Base-by-base conservation (phyloP, 768 basidiomycete genomes). In the Lactarius deliciosus region DNA sequence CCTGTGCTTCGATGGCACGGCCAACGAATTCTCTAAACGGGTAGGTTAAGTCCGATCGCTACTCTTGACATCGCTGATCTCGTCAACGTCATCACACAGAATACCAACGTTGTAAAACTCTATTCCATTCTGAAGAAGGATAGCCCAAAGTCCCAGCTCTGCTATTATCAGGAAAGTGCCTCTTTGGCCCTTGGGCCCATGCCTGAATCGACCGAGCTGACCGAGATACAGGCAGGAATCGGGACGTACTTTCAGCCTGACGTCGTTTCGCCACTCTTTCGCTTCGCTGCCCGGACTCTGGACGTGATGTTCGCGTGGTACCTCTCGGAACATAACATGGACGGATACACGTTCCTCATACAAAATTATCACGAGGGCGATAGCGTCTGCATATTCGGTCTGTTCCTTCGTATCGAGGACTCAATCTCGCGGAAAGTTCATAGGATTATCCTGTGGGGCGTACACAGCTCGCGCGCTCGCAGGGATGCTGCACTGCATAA, bases 271-370 rank as follows among this genome's bases (percentile, higher is more conserved):
- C 66, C 66, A 2, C 3, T 64, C 25, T 59, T 67, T 40, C 66
- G 62, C 28, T 16, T 11, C 30, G 36, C 4, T 25, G 66, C 66
- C 22, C 25, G 57, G 30, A 1, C 45, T 40, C 28, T 66, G n/a
- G 65, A 66, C 22, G 38, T 58, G 30, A 61, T 47, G 38, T 2
- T 63, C 16, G 65, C 65, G 10, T 66, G 56, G 61, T 66, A 62
- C 47, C 45, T 66, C 47, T 61, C 56, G 10, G 28, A 62, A 38
- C 65, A 66, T 32, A 58, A 68, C 40, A 84, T 86, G 77, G 86
- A 83, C 18, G 91, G 92, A 0, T 93, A 93, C 75, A 79, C 78
- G 66, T 92, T 87, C 74, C 76, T 93, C 59, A 92, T 92, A 91
- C 81, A 88, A 66, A 92, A 89, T 70, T 91, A 88, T 72, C 79